phyloP scores from a whole-genome alignment of 441 rosid species.

The Brassica balearica region DNA sequence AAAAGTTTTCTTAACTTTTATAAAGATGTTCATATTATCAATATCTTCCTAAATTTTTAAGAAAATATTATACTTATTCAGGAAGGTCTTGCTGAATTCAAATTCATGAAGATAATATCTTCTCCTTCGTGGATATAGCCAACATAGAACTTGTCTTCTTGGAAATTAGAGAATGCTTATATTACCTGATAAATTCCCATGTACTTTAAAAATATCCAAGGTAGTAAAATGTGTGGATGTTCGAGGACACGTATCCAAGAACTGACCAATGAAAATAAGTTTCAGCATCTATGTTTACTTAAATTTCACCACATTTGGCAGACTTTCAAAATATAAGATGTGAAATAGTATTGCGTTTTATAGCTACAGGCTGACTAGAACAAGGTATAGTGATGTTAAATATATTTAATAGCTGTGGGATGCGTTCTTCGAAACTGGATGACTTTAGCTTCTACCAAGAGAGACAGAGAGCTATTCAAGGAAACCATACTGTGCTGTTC shows the following conservation, averaged over 20 bases:
- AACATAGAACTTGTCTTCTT: background rate
- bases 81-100: background rate
- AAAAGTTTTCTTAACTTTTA: background rate
- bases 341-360: background rate
- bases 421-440: slow-evolving; percentile 51
- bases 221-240: background rate
- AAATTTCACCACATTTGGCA: background rate
- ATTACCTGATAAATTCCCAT: background rate
- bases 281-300: background rate
- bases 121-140: background rate
- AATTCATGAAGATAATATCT: background rate
- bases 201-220: background rate
- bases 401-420: slow-evolving; percentile 47
- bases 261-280: background rate
- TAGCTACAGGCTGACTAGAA: slow-evolving; percentile 48
- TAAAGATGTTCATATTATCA: background rate
- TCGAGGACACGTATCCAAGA: background rate
- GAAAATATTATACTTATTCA: background rate
- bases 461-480: slow-evolving; percentile 54
- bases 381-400: slow-evolving; percentile 56
- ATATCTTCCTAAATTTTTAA: background rate
- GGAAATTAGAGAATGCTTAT: background rate
- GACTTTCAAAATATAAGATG: background rate
- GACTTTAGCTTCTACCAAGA: slow-evolving; percentile 59
- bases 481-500: slow-evolving; percentile 49